A percentile compares a stretch with the other conserved stretches of the same genome.
Evolutionary conservation across 192 early-diverging fungal species (phyloP).

Genomic region (Gonapodya prolifera): DNA sequence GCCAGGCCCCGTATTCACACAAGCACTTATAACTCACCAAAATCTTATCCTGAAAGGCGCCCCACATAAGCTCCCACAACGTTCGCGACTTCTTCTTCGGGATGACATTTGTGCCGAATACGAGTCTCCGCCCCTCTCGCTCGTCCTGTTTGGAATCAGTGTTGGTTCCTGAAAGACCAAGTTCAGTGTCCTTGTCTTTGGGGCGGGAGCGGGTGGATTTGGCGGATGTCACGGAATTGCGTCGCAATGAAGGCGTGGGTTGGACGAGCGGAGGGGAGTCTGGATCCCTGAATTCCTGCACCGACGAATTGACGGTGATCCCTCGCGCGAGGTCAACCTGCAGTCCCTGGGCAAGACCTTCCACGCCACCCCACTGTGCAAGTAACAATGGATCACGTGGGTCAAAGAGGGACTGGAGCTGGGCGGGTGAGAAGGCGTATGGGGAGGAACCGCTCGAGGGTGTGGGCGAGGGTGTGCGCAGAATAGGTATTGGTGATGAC

Average conservation of each 20-base stretch:
- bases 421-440: slow-evolving; percentile 35
- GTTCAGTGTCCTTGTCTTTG: neutral
- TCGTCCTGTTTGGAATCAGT: too few relatives aligned
- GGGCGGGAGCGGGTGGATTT: neutral
- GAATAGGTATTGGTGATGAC: too few relatives aligned
- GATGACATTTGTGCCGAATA: slow-evolving; percentile 57
- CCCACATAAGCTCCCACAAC: slow-evolving; percentile 49
- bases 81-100: slow-evolving; percentile 52
- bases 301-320: neutral
- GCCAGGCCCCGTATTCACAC: too few relatives aligned
- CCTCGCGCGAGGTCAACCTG: slow-evolving; percentile 20
- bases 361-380: slow-evolving; percentile 25
- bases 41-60: neutral
- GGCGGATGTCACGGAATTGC: neutral
- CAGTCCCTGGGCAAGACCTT: slow-evolving; percentile 34
- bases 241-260: neutral
- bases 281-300: neutral
- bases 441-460: too few relatives aligned
- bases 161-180: too few relatives aligned
- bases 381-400: slow-evolving; percentile 35
- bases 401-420: slow-evolving; percentile 36
- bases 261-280: neutral
- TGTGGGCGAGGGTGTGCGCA: too few relatives aligned
- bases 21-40: too few relatives aligned
- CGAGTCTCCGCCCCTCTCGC: too few relatives aligned